phyloP scores from a whole-genome alignment of 225 moss, liverwort and hornwort genomes.

The Straminergon stramineum region DNA sequence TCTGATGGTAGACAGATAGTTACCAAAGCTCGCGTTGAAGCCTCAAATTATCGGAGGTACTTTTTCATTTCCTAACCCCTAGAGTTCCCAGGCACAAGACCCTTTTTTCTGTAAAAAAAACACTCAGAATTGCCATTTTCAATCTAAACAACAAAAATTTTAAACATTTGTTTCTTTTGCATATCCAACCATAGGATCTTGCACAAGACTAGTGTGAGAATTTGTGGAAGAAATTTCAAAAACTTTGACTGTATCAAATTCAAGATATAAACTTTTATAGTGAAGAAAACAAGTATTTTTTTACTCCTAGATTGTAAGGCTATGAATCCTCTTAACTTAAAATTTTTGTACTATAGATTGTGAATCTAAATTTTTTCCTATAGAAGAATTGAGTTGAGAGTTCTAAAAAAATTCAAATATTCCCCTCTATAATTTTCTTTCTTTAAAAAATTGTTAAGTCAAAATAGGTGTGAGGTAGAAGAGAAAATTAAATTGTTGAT shows the following conservation, averaged over 20 bases:
- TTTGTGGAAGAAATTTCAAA: not conserved
- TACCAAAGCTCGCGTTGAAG: constrained; percentile 64
- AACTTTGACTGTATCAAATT: fast-evolving
- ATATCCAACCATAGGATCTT: not conserved
- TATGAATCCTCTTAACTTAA: not conserved
- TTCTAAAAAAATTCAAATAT: not conserved
- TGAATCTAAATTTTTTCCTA: not conserved
- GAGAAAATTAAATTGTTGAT: not conserved
- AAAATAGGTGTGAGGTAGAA: fast-evolving
- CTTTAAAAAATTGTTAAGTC: not conserved
- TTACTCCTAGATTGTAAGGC: not conserved
- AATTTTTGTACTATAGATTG: not conserved
- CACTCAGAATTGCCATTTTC: not conserved
- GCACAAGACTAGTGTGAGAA: not conserved
- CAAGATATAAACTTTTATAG: not conserved
- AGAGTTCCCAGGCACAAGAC: not conserved
- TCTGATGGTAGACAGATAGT: constrained; percentile 95
- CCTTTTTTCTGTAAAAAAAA: not conserved
- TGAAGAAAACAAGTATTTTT: not conserved
- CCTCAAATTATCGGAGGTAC: constrained; percentile 57
- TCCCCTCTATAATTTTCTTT: not conserved
- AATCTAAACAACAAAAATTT: not conserved
- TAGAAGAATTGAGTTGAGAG: not conserved
- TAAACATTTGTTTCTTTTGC: not conserved
- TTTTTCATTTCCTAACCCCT: not conserved